phyloP scores from a whole-genome alignment of 306 rosid genomes.

The Medicago ruthenica region DNA sequence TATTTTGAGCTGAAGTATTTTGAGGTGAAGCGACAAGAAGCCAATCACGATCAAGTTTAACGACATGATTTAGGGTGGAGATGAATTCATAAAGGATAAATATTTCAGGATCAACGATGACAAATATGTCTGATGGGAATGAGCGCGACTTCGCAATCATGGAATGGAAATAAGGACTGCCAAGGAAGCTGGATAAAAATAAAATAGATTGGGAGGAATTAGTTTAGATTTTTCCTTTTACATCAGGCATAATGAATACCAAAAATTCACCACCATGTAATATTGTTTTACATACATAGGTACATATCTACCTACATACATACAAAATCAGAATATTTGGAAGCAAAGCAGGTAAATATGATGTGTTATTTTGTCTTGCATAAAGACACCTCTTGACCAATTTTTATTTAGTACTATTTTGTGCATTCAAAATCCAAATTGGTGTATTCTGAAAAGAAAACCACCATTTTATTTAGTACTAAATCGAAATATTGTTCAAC shows the following conservation, averaged over 20 bases:
- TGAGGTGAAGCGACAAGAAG: conserved; percentile 76
- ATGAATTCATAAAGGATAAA: conserved; percentile 73
- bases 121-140: conserved; percentile 67
- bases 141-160: conserved; percentile 72
- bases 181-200: conserved; percentile 75
- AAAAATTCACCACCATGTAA: too few species aligned
- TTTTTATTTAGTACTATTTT: conserved; percentile 11
- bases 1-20: conserved; percentile 52
- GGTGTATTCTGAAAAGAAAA: too few species aligned
- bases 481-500: too few species aligned
- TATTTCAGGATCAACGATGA: conserved; percentile 70
- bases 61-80: conserved; percentile 65
- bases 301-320: too few species aligned
- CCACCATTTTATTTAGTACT: too few species aligned
- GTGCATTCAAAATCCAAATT: neutral
- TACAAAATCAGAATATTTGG: too few species aligned
- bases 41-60: conserved; percentile 76
- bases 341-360: neutral
- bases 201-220: conserved; percentile 40
- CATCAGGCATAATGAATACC: neutral
- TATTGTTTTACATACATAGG: too few species aligned
- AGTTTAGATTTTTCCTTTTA: neutral
- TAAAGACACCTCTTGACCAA: neutral
- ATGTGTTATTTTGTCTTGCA: neutral
- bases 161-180: conserved; percentile 92